Evolutionary conservation across 306 rosid genomes (phyloP).

Genomic region (Lagenaria siceraria): DNA sequence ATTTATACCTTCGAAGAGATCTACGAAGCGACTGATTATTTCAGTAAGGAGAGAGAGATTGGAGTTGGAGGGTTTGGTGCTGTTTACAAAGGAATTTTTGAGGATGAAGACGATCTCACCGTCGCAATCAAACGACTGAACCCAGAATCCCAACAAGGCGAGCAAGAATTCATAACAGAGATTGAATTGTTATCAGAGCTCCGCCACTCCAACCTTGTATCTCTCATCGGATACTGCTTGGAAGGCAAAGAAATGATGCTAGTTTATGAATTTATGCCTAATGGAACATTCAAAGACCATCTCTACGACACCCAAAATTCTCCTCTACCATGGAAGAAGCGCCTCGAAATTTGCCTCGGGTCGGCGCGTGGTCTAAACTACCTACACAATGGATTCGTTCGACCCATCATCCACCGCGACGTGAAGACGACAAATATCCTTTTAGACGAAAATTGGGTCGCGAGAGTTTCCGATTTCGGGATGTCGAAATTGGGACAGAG

Average conservation of each 20-base stretch:
- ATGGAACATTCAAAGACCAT: slow-evolving; percentile 39
- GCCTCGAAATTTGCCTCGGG: slow-evolving; percentile 30
- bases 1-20: neutral
- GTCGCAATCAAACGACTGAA: slow-evolving; percentile 26
- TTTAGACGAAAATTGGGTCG: slow-evolving; percentile 26
- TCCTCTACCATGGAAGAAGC: slow-evolving; percentile 28
- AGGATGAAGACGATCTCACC: neutral
- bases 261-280: slow-evolving; percentile 35
- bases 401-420: slow-evolving; percentile 38
- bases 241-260: slow-evolving; percentile 32
- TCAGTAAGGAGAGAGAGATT: neutral
- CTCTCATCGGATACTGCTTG: slow-evolving; percentile 27
- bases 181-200: slow-evolving; percentile 37
- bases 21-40: slow-evolving; percentile 7
- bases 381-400: slow-evolving; percentile 27
- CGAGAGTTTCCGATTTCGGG: slow-evolving; percentile 49
- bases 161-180: slow-evolving; percentile 27
- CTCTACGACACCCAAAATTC: slow-evolving; percentile 16
- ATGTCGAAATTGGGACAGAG: slow-evolving; percentile 21
- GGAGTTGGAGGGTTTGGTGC: slow-evolving; percentile 25
- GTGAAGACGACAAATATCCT: slow-evolving; percentile 43
- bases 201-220: slow-evolving; percentile 21
- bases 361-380: slow-evolving; percentile 51
- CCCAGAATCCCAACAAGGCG: slow-evolving; percentile 23
- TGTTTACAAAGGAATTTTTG: slow-evolving; percentile 24